A percentile compares a stretch with the other conserved stretches of the same genome.
Conservation (phyloP, 1,139 yeast species). For the Blastobotrys ciferrii region DNA sequence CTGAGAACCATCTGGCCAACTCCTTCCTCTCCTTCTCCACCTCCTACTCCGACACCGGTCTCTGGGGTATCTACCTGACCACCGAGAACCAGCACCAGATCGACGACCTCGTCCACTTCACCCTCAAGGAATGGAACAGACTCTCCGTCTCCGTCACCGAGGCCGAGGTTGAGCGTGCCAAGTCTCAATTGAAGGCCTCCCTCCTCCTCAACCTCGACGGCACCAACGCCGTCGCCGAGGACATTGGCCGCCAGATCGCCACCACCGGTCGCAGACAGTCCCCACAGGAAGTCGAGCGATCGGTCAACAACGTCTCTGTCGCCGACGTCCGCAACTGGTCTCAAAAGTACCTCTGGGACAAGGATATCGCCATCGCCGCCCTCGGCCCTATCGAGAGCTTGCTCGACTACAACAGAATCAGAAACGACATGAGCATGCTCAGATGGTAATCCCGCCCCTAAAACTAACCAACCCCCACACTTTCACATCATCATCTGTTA, state of each 20-base stretch:
- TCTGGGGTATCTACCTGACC: slow-evolving; percentile 94
- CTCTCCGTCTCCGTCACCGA: slow-evolving; percentile 76
- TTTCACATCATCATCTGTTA: too few species aligned
- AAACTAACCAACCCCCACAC: neutral
- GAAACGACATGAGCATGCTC: slow-evolving; percentile 43
- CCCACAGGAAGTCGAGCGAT: slow-evolving; percentile 87
- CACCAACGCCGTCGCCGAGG: slow-evolving; percentile 95
- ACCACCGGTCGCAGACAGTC: slow-evolving; percentile 89
- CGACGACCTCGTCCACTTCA: slow-evolving; percentile 67
- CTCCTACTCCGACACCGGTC: slow-evolving; percentile 93
- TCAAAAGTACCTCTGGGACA: slow-evolving; percentile 69
- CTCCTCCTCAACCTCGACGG: slow-evolving; percentile 86
- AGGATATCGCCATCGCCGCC: slow-evolving; percentile 87
- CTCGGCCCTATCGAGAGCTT: slow-evolving; percentile 73
- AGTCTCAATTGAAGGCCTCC: slow-evolving; percentile 92
- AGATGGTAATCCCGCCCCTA: slow-evolving; percentile 30
- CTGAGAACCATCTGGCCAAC: slow-evolving; percentile 79
- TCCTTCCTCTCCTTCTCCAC: slow-evolving; percentile 96
- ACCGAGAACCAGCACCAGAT: slow-evolving; percentile 70
- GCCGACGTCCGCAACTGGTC: slow-evolving; percentile 89
- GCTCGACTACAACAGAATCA: slow-evolving; percentile 57
- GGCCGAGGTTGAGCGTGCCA: slow-evolving; percentile 89
- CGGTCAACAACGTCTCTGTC: slow-evolving; percentile 75
- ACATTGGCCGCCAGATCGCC: slow-evolving; percentile 93
- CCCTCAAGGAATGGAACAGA: slow-evolving; percentile 85